Evolutionary conservation across 495 filamentous ascomycete genomes (phyloP), one percentile per base, ranked within the genome.

Genomic region (Xylaria intraflava): DNA sequence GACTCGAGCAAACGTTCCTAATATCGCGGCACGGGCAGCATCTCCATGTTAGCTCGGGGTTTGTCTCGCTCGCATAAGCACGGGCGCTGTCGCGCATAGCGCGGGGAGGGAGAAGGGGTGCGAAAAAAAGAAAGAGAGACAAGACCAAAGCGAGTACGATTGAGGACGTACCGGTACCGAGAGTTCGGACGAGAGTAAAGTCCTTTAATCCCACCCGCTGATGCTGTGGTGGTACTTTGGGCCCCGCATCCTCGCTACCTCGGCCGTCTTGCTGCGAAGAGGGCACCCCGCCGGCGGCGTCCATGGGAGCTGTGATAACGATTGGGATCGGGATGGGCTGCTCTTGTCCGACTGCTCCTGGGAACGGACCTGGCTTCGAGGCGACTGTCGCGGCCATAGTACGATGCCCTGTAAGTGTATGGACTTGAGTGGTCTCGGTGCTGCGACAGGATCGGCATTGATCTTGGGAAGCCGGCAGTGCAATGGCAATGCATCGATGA

Each of bases 1-100:
- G 35, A 98, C 93, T 55, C 93, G 82, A 50, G 93, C 92, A 73
- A 98, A 97, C 14, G 93, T 97, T 52, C 93, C 92, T 95, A 68
- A 56, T 54, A 59, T 58, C 26, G 53, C 49, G 40, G 42, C 19
- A 54, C 41, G 29, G 40, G 45, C 41, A 17, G 41, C 41, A 39
- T 42, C 20, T 53, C 44, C 56, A 46, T 38, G 39, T 30, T 11
- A 43, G 36, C 7, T 19, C 36, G 24, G 3, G 12, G 11, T 29
- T 24, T 8, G 33, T 47, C 8, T 16, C 45, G 12, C 51, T 36
- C 57, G 10, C 17, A 48, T 14, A 17, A 20, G 27, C 12, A 36
- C 7, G 23, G 50, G 36, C 16, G 35, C 2, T 9, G 23, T n/a
- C 1, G 35, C 35, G 35, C 35, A 30, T 20, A 2, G 11, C 49